Conservation (phyloP, 768 basidiomycete species). For the Pholiota molesta region DNA sequence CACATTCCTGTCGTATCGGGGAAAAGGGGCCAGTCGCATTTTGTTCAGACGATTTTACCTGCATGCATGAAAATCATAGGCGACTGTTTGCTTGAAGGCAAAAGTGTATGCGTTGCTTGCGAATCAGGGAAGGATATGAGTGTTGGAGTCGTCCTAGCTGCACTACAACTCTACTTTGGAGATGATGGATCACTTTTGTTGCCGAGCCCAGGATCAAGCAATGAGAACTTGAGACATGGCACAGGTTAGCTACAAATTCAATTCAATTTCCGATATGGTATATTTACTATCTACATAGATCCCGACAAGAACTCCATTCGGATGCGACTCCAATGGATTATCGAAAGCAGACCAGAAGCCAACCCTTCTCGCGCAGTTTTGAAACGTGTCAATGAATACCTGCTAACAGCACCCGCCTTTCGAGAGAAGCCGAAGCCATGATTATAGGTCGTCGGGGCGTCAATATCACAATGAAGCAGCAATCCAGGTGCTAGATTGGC, state of each 20-base stretch:
- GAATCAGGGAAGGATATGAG: conserved; percentile 62
- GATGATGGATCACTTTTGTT: conserved; percentile 43
- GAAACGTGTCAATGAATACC: conserved; percentile 39
- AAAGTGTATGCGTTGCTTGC: conserved; percentile 52
- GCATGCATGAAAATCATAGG: conserved; percentile 48
- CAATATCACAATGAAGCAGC: background rate
- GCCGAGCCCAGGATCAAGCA: background rate
- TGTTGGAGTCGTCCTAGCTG: conserved; percentile 63
- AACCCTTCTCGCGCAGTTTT: conserved; percentile 87
- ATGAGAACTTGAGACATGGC: background rate
- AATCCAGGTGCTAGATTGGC: background rate
- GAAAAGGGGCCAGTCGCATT: conserved; percentile 55
- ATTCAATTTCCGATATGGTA: background rate
- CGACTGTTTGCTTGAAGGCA: conserved; percentile 36
- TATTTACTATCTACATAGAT: background rate
- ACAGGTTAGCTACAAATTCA: background rate
- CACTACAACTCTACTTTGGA: conserved; percentile 61
- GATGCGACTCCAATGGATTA: conserved; percentile 84
- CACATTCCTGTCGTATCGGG: conserved; percentile 32
- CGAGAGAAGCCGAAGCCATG: background rate
- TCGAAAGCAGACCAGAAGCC: conserved; percentile 68
- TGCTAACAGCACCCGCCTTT: conserved; percentile 21
- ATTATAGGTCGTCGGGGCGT: background rate
- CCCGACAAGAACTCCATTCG: conserved; percentile 64
- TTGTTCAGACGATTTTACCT: conserved; percentile 47